These are phyloP conservation scores for Chamaecyparis obtusa DNA, from an alignment of 75 land plant genomes.

Conservation along the genomic window DNA sequence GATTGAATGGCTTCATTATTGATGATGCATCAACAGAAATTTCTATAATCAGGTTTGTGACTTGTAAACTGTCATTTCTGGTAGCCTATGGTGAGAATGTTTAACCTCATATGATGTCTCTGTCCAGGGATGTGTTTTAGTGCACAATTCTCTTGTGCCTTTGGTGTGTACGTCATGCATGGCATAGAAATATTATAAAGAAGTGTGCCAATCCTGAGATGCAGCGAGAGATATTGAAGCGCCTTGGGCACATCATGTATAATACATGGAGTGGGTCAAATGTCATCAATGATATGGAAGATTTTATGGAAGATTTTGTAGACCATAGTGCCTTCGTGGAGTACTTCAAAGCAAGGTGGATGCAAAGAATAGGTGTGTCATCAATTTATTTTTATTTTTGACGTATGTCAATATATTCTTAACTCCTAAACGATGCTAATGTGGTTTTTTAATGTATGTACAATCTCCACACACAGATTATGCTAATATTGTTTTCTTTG, in stretches of 20 bases:
- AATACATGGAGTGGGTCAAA: conserved; percentile 29
- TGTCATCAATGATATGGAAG: conserved; percentile 33
- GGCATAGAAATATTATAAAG: conserved; percentile 62
- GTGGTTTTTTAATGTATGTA: not conserved
- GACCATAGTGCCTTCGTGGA: conserved; percentile 61
- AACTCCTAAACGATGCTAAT: not conserved
- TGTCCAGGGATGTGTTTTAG: conserved; percentile 65
- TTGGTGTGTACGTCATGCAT: too few relatives aligned
- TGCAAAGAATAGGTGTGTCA: conserved; percentile 49
- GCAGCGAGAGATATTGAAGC: conserved; percentile 42
- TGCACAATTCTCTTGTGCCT: conserved; percentile 57
- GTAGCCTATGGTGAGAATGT: not conserved
- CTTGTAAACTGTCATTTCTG: not conserved
- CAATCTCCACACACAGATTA: not conserved
- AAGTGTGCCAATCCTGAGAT: conserved; percentile 37
- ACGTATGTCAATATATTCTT: not conserved
- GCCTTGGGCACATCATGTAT: conserved; percentile 48
- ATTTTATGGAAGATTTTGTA: conserved; percentile 52
- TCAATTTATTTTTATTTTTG: not conserved
- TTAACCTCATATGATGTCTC: not conserved
- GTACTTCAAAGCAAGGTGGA: conserved; percentile 66
- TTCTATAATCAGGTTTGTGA: conserved; percentile 46
- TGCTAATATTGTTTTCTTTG: not conserved
- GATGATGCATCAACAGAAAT: conserved; percentile 74
- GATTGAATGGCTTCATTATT: conserved; percentile 62